phyloP scores from a whole-genome alignment of 225 moss, liverwort and hornwort genomes.

The Neckera pumila region DNA sequence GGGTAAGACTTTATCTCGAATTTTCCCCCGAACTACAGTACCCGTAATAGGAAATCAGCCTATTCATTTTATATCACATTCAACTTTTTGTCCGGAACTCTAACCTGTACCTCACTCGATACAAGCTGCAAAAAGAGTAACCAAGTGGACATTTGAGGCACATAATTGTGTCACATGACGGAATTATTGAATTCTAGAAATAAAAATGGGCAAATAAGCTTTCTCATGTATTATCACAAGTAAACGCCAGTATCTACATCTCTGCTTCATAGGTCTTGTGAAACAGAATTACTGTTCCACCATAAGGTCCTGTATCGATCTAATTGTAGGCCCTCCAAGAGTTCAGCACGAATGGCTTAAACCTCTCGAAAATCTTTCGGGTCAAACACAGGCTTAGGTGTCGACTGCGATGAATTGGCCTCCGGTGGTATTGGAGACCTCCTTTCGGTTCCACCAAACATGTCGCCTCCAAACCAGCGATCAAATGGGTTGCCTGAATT shows the following conservation, averaged over 20 bases:
- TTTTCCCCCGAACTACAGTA: no score
- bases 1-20: neutral
- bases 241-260: neutral
- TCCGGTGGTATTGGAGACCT: neutral
- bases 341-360: constrained; percentile 1
- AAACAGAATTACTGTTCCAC: neutral
- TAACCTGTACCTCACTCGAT: neutral
- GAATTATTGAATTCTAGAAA: neutral
- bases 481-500: constrained; percentile 32
- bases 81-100: neutral
- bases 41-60: neutral
- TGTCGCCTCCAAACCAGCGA: constrained; percentile 44
- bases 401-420: constrained; percentile 7
- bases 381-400: constrained; percentile 14
- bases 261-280: neutral
- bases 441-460: constrained; percentile 23
- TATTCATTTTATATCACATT: neutral
- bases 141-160: neutral
- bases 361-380: constrained; percentile 44
- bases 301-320: neutral
- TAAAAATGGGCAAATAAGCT: neutral
- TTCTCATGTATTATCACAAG: neutral
- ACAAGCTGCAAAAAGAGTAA: neutral
- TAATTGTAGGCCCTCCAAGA: neutral
- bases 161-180: no score